These are phyloP conservation scores for Conringia planisiliqua DNA, from an alignment of 345 rosid species.

Conservation along the genomic window DNA sequence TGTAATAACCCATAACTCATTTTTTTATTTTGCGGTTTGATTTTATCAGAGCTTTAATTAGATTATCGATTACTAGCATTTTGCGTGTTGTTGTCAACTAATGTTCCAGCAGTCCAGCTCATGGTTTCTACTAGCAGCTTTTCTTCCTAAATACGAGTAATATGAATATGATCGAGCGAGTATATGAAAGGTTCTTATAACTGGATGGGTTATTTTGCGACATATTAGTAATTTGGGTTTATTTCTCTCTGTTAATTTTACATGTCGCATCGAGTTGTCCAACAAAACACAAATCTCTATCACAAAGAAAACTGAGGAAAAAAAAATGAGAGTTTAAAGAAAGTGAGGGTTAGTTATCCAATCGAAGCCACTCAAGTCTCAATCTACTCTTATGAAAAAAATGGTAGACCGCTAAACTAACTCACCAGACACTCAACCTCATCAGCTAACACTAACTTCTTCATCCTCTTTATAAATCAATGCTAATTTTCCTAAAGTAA, in stretches of 20 bases:
- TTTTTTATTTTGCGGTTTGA: too few species aligned
- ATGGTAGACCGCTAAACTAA: constrained; percentile 29
- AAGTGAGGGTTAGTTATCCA: neutral
- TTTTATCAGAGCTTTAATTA: too few species aligned
- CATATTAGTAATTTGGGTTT: neutral
- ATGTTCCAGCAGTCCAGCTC: too few species aligned
- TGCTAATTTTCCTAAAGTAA: neutral
- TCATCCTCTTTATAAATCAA: constrained; percentile 18
- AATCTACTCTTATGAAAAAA: constrained; percentile 23
- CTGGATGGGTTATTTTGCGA: too few species aligned
- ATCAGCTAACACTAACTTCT: neutral
- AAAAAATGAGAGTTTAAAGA: too few species aligned
- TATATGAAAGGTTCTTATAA: too few species aligned
- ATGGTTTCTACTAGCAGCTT: too few species aligned
- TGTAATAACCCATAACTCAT: too few species aligned
- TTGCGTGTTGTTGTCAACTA: too few species aligned
- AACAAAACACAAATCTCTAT: neutral
- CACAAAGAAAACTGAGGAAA: neutral
- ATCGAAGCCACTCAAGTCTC: constrained; percentile 27
- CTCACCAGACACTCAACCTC: constrained; percentile 31
- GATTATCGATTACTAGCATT: too few species aligned
- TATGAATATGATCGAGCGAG: too few species aligned
- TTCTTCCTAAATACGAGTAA: too few species aligned
- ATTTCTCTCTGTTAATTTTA: neutral
- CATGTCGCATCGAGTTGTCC: neutral